Conservation (phyloP, 495 filamentous ascomycete genomes). For the Pseudotulostoma volvatum region DNA sequence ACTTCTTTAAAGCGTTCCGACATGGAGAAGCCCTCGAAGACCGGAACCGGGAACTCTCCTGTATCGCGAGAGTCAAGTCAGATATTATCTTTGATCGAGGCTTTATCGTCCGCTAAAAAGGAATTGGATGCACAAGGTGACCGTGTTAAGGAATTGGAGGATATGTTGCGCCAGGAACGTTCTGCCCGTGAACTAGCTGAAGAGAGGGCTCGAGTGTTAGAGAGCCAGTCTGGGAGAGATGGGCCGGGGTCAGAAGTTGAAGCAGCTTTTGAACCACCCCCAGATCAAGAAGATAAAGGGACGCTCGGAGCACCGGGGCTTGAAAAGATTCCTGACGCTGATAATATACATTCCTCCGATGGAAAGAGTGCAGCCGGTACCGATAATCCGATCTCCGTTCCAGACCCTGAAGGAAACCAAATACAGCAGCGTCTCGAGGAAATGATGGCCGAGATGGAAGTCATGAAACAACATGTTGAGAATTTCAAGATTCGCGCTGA, state of each 20-base stretch:
- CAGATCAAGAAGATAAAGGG: slow-evolving; percentile 6
- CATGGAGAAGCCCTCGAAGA: slow-evolving; percentile 56
- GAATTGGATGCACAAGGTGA: slow-evolving; percentile 64
- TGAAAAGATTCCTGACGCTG: slow-evolving; percentile 4
- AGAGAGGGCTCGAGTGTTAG: slow-evolving; percentile 54
- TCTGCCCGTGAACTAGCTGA: slow-evolving; percentile 71
- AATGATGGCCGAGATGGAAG: slow-evolving; percentile 70
- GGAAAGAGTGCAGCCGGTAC: slow-evolving; percentile 12
- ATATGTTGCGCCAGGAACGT: slow-evolving; percentile 59
- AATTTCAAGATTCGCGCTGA: slow-evolving; percentile 61
- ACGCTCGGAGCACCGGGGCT: slow-evolving; percentile 5
- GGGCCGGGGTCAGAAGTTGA: slow-evolving; percentile 10
- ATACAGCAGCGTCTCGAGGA: slow-evolving; percentile 62
- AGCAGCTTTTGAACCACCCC: slow-evolving; percentile 19
- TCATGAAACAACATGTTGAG: slow-evolving; percentile 66
- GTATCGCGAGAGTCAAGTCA: slow-evolving; percentile 52
- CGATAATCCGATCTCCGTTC: slow-evolving; percentile 15
- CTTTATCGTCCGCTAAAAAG: slow-evolving; percentile 59
- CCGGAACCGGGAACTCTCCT: slow-evolving; percentile 39
- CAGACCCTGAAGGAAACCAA: slow-evolving; percentile 17
- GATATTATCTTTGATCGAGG: slow-evolving; percentile 66
- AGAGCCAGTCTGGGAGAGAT: slow-evolving; percentile 25
- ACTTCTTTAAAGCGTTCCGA: slow-evolving; percentile 53
- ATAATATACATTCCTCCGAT: slow-evolving; percentile 4
- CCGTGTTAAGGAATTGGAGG: slow-evolving; percentile 68